Conservation (phyloP, 2,329 filamentous ascomycete species). For the Penicillium sp. region DNA sequence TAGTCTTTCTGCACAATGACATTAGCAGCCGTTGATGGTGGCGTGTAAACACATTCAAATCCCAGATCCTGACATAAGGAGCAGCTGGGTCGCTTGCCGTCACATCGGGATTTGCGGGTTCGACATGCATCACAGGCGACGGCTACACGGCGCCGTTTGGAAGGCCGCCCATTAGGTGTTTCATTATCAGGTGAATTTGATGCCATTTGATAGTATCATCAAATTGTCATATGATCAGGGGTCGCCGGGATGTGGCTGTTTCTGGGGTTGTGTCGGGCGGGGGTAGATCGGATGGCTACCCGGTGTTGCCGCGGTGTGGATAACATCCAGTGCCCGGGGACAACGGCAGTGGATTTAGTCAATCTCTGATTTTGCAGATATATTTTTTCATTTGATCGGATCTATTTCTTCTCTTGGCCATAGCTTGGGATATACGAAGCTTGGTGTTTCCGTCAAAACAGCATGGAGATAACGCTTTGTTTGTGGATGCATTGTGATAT, state of each 20-base stretch:
- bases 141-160: conserved; percentile 41
- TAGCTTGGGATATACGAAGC: no score
- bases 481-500: no score
- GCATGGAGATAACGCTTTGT: no score
- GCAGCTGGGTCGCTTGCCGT: conserved; percentile 46
- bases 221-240: background rate
- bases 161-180: background rate
- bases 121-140: conserved; percentile 43
- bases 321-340: no score
- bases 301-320: background rate
- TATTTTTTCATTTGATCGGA: no score
- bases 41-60: conserved; percentile 47
- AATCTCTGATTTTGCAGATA: no score
- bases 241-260: background rate
- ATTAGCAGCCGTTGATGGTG: conserved; percentile 38
- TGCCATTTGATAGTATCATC: background rate
- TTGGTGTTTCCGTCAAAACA: no score
- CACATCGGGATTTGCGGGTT: conserved; percentile 43
- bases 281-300: background rate
- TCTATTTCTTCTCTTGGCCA: no score
- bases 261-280: conserved; percentile 1
- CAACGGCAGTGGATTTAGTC: no score
- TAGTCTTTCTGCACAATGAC: conserved; percentile 44
- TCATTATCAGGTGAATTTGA: background rate
- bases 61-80: conserved; percentile 44